A percentile compares a stretch with the other conserved stretches of the same genome.
These are phyloP conservation scores for Aspergillus texensis DNA, from an alignment of 2,329 filamentous ascomycete genomes.

Conservation along the genomic window DNA sequence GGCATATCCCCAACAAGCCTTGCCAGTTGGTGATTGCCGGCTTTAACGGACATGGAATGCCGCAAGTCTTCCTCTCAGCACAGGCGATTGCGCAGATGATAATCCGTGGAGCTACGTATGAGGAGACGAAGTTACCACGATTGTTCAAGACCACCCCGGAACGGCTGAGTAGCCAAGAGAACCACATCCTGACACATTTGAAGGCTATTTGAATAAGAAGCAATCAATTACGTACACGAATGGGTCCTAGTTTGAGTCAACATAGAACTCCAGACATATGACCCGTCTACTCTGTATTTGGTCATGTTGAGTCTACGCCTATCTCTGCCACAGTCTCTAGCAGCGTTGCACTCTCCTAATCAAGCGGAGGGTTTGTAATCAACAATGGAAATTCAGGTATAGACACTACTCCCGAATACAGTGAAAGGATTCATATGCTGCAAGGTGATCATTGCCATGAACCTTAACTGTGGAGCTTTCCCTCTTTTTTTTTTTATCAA, in stretches of 20 bases:
- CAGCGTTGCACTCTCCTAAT: neutral
- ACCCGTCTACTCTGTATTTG: neutral
- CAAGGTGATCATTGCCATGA: neutral
- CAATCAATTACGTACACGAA: neutral
- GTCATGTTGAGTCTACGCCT: neutral
- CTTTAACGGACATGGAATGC: constrained; percentile 71
- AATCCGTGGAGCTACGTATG: constrained; percentile 26
- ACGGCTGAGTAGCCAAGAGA: constrained; percentile 25
- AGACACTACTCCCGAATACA: neutral
- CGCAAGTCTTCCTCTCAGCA: constrained; percentile 62
- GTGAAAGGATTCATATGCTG: neutral
- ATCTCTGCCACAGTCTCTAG: neutral
- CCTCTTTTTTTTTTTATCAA: neutral
- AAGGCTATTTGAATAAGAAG: neutral
- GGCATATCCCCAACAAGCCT: constrained; percentile 46
- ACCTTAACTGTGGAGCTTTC: neutral
- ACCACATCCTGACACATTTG: constrained; percentile 20
- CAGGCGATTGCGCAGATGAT: constrained; percentile 62
- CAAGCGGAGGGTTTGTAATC: neutral
- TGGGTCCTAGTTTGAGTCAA: neutral
- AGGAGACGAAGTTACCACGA: constrained; percentile 33
- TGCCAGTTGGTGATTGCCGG: constrained; percentile 60
- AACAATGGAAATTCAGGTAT: neutral
- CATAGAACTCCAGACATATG: neutral
- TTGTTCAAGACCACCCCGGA: constrained; percentile 34